Base-by-base conservation (phyloP, 2,329 filamentous ascomycete genomes). In the Macrophomina phaseolina region DNA sequence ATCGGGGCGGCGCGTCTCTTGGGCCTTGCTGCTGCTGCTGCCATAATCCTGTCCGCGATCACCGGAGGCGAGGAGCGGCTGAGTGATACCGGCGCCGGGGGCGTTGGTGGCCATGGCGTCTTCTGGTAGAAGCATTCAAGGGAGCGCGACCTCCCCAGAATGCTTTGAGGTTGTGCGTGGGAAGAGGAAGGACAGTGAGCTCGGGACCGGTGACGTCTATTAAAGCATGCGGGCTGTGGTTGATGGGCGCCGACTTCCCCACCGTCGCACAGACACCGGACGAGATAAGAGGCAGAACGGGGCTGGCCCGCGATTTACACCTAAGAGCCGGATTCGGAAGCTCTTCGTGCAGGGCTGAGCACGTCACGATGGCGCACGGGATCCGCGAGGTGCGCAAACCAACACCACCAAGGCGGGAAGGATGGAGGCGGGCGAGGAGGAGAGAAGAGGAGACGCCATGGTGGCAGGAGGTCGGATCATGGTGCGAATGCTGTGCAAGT, bases 21-120 rank as follows among this genome's bases (percentile, higher is more conserved):
- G 56, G 30, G 9, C 11, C 7, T 61, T 60, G 38, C 12, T 61
- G 16, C 23, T 61, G 16, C 23, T 36, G 56, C 42, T 49, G 58
- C 58, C 58, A 32, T 62, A 62, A 28, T 18, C 28, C 5, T 6
- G 32, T 8, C n/a, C 45, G 46, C 49, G 34, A 30, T 16, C 46
- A 32, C 16, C 28, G 30, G 58, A 62, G 42, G 58, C 45, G n/a
- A 62, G 58, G 28, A 62, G 58, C 42, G 58, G 58, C 12, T 62
- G 58, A n/a, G 58, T 49, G 58, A 30, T 62, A 11, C 38, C 58
- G n/a, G 42, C 58, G 30, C 30, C 30, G 45, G 40, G 6, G 32
- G 58, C 16, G 45, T 30, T 28, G 45, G 40, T 9, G 18, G 58
- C 16, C 58, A 62, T 62, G 8, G 23, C 42, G 56, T 48, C 30